These are phyloP conservation scores for Pezicula rhizophila DNA, from an alignment of 2,329 filamentous ascomycete genomes.

Conservation along the genomic window DNA sequence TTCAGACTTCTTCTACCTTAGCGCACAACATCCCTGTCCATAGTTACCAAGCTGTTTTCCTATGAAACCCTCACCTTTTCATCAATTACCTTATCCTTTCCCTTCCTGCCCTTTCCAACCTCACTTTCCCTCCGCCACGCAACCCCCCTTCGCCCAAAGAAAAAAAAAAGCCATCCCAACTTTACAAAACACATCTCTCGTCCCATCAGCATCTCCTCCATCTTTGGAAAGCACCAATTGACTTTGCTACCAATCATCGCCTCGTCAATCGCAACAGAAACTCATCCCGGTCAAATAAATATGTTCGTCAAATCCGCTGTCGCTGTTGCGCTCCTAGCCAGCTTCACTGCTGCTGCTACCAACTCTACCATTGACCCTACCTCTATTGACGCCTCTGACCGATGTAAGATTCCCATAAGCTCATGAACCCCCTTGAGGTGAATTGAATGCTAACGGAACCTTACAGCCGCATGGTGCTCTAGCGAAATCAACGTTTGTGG, in stretches of 20 bases:
- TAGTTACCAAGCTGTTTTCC: neutral
- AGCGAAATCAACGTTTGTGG: slow-evolving; percentile 55
- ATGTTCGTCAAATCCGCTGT: slow-evolving; percentile 24
- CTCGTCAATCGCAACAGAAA: neutral
- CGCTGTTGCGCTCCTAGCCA: slow-evolving; percentile 21
- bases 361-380: slow-evolving; percentile 22
- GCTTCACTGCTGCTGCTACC: slow-evolving; percentile 16
- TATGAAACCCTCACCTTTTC: neutral
- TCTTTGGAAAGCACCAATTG: neutral
- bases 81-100: neutral
- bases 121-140: neutral
- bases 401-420: slow-evolving; percentile 14
- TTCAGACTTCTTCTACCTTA: too few relatives aligned
- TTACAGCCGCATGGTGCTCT: slow-evolving; percentile 47
- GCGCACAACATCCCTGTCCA: neutral
- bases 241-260: neutral
- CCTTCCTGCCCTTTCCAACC: neutral
- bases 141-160: too few relatives aligned
- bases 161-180: too few relatives aligned
- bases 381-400: slow-evolving; percentile 10
- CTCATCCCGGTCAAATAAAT: slow-evolving; percentile 9
- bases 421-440: neutral
- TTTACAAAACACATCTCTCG: neutral
- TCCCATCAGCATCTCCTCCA: neutral
- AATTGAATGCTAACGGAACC: slow-evolving; percentile 10